Evolutionary conservation across 805 yeast species (phyloP).

Genomic region (Candida manassasensis): DNA sequence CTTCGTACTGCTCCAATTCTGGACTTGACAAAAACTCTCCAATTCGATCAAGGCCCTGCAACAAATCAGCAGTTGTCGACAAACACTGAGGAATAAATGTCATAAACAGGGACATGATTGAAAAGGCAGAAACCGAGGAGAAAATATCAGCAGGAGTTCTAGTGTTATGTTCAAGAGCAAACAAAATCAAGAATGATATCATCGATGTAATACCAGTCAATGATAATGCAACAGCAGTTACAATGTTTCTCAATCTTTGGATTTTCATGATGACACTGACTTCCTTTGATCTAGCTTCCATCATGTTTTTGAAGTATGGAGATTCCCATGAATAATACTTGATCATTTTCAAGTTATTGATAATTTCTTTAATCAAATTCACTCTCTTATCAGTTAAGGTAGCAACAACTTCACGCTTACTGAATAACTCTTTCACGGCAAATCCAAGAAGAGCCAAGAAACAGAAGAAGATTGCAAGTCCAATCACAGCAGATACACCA

Average conservation of each 20-base stretch:
- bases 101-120: conserved; percentile 52
- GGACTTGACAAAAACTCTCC: conserved; percentile 43
- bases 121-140: conserved; percentile 62
- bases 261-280: conserved; percentile 52
- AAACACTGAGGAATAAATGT: conserved; percentile 62
- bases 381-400: conserved; percentile 69
- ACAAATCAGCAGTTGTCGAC: conserved; percentile 61
- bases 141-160: conserved; percentile 54
- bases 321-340: conserved; percentile 86
- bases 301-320: conserved; percentile 56
- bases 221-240: conserved; percentile 59
- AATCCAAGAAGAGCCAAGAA: conserved; percentile 44
- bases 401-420: conserved; percentile 49
- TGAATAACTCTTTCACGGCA: conserved; percentile 46
- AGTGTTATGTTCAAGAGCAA: conserved; percentile 20
- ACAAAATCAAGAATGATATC: conserved; percentile 37
- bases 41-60: conserved; percentile 54
- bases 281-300: conserved; percentile 54
- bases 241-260: conserved; percentile 55
- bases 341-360: conserved; percentile 70
- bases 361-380: conserved; percentile 63
- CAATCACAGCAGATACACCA: conserved; percentile 68
- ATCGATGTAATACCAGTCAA: conserved; percentile 67
- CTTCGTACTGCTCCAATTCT: conserved; percentile 25
- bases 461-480: conserved; percentile 42